Conservation (phyloP, 116 monocot species). For the Trichopus zeylanicus region DNA sequence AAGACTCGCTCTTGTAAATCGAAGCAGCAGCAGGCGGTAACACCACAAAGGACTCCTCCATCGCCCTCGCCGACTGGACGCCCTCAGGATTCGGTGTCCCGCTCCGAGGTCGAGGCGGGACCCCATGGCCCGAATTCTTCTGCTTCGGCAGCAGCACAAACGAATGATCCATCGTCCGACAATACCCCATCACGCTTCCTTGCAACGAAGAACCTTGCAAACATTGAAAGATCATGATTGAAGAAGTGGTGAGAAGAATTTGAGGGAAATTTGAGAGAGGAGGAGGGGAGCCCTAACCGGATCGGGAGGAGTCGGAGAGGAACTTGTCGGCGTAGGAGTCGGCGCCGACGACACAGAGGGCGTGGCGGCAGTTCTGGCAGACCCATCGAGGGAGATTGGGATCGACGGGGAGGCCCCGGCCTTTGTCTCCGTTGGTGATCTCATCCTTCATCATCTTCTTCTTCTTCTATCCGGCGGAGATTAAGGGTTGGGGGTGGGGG, state of each 20-base stretch:
- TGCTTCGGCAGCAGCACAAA: slow-evolving; percentile 72
- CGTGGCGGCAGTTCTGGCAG: slow-evolving; percentile 83
- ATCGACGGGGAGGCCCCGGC: slow-evolving; percentile 43
- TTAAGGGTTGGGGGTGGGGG: too few relatives aligned
- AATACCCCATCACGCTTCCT: slow-evolving; percentile 53
- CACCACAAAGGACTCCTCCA: slow-evolving; percentile 93
- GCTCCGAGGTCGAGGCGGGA: slow-evolving; percentile 55
- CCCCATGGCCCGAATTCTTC: slow-evolving; percentile 28
- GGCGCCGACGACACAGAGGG: slow-evolving; percentile 70
- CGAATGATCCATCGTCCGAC: slow-evolving; percentile 79
- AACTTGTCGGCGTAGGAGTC: slow-evolving; percentile 80
- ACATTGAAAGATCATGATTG: slow-evolving; percentile 17
- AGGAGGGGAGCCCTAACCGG: slow-evolving; percentile 36
- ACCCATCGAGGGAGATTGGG: slow-evolving; percentile 63
- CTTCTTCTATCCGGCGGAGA: too few relatives aligned
- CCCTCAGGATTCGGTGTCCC: slow-evolving; percentile 18
- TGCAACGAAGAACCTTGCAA: slow-evolving; percentile 67
- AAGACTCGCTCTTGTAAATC: slow-evolving; percentile 60
- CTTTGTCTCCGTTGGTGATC: slow-evolving; percentile 12
- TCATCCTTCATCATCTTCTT: slow-evolving; percentile 28
- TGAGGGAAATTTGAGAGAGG: neutral
- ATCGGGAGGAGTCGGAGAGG: slow-evolving; percentile 60
- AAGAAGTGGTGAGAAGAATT: neutral
- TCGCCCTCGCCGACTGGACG: slow-evolving; percentile 36
- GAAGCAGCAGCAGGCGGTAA: slow-evolving; percentile 85